Base-by-base conservation (phyloP, 306 rosid genomes). In the Dalbergia oliveri region DNA sequence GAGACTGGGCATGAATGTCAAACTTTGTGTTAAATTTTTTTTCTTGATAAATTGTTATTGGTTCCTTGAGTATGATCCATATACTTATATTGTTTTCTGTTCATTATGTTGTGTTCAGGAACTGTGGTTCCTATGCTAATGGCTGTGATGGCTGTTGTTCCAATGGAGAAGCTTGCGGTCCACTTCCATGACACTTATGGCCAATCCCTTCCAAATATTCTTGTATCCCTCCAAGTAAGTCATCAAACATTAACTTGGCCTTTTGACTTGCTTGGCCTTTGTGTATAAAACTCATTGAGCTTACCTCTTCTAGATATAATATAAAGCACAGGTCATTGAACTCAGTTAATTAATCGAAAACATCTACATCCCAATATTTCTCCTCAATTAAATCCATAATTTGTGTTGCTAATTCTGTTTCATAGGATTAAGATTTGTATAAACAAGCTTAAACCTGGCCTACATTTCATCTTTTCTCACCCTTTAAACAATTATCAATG, bases 171-270 rank as follows among this genome's bases (percentile, higher is more conserved):
- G 83, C 88, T 93, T 70, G 97, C 98, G 21, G 98, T 93, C 74
- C 98, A 93, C 88, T 93, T 91, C 89, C 98, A 93, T 76, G 98
- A 93, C 90, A 93, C 97, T 70, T 93, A 93, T 14, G 98, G 97
- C 16, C 98, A 93, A 84, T 88, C 97, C 69, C 93, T 93, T 80
- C 79, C 94, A 66, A 93, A 93, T 72, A 93, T 93, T 80, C 87
- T 93, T 14, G 79, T 90, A 8, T 91, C 98, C 74, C 97, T 93
- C 77, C 98, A 93, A 86, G 98, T 91, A 88, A 85, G 91, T 78
- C 57, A 60, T 77, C 82, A 44, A 51, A 67, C 50, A 43, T 56
- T 37, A 51, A n/a, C 61, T 57, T 67, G 54, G 39, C 45, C 54
- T 44, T 82, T 70, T 63, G 43, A 64, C 63, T 76, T 65, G 31